Conservation (phyloP, 495 filamentous ascomycete genomes). For the Platismatia glauca region DNA sequence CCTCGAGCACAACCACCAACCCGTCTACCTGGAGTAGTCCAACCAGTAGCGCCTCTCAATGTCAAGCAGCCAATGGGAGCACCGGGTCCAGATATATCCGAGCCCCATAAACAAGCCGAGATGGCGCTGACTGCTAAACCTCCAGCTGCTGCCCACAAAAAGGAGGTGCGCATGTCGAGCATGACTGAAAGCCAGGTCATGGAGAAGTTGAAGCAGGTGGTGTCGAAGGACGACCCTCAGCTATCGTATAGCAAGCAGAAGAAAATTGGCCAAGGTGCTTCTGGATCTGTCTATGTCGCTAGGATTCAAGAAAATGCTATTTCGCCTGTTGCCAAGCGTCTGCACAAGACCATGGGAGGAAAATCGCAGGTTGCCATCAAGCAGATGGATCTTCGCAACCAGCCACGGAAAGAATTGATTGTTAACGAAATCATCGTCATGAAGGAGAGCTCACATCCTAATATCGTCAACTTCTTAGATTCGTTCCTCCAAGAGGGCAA, state of each 20-base stretch:
- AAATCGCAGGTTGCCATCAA: constrained; percentile 91
- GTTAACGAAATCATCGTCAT: constrained; percentile 99
- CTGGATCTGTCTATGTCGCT: constrained; percentile 95
- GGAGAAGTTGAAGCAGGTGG: constrained; percentile 83
- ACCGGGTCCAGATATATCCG: constrained; percentile 36
- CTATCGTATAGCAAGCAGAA: constrained; percentile 95
- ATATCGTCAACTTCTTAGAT: constrained; percentile 98
- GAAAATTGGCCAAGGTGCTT: constrained; percentile 97
- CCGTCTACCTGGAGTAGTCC: constrained; percentile 29
- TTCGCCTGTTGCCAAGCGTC: constrained; percentile 54
- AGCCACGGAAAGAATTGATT: constrained; percentile 95
- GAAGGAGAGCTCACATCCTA: constrained; percentile 95
- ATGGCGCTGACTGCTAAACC: constrained; percentile 69
- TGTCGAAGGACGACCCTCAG: constrained; percentile 85
- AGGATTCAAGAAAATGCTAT: constrained; percentile 72
- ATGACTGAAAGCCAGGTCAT: constrained; percentile 97
- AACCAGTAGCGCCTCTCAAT: constrained; percentile 71
- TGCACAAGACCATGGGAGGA: constrained; percentile 59
- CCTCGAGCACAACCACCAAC: constrained; percentile 39
- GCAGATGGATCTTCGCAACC: constrained; percentile 97
- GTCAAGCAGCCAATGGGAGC: constrained; percentile 62
- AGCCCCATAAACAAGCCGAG: constrained; percentile 72
- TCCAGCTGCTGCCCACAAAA: constrained; percentile 58
- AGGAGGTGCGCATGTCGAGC: constrained; percentile 90
- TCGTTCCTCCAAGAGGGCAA: constrained; percentile 90